Evolutionary conservation across 805 yeast genomes (phyloP).

Genomic region (Citeromyces matritensis): DNA sequence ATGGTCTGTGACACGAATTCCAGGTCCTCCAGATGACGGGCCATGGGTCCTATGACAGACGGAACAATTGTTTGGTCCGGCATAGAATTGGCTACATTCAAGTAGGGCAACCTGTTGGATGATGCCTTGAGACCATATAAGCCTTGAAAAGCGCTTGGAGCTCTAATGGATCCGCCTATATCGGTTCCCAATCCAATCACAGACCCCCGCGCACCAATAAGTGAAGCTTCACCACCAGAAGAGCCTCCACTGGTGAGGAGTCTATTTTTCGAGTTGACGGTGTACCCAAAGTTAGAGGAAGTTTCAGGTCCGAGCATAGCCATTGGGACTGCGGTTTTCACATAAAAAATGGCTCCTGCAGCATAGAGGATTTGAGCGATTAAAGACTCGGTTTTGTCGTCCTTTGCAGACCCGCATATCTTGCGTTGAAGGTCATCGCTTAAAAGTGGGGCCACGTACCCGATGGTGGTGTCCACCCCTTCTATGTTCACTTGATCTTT

Average conservation of each 20-base stretch:
- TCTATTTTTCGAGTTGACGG: conserved; percentile 34
- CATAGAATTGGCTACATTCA: conserved; percentile 20
- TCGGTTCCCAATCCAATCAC: conserved; percentile 49
- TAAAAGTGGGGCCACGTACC: conserved; percentile 6
- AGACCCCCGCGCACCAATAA: conserved; percentile 39
- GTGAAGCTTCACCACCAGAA: conserved; percentile 52
- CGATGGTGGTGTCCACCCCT: conserved; percentile 15
- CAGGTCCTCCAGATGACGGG: conserved; percentile 31
- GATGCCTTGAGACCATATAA: conserved; percentile 42
- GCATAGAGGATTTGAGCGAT: conserved; percentile 8
- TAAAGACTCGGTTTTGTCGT: conserved; percentile 4
- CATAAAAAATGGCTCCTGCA: conserved; percentile 24
- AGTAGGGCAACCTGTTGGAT: conserved; percentile 13
- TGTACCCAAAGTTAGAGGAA: conserved; percentile 32
- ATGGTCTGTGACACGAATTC: conserved; percentile 26
- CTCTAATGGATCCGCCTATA: conserved; percentile 48
- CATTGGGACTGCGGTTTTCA: conserved; percentile 42
- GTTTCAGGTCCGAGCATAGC: conserved; percentile 48
- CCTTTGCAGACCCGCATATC: conserved; percentile 3
- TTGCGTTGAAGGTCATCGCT: too few relatives aligned
- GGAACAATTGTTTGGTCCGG: conserved; percentile 39
- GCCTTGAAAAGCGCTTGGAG: conserved; percentile 46
- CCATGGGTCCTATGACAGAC: conserved; percentile 44
- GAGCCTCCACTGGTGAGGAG: conserved; percentile 46
- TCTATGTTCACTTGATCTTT: conserved; percentile 29